Evolutionary conservation across 805 yeast species (phyloP).

Genomic region (Suhomyces sp.): DNA sequence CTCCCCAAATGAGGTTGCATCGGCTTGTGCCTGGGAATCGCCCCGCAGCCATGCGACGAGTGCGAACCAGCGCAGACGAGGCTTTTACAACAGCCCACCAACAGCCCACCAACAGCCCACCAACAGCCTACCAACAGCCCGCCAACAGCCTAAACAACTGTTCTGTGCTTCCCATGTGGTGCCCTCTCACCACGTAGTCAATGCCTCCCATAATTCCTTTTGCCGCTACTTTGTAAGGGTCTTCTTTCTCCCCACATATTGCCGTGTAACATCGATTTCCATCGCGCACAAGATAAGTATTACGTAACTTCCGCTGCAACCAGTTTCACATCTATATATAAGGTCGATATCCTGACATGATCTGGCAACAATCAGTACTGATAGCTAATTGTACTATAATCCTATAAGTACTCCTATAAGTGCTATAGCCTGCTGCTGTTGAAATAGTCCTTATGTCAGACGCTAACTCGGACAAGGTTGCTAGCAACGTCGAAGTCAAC

Average conservation of each 20-base stretch:
- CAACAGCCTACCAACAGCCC: too few relatives aligned
- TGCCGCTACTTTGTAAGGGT: too few relatives aligned
- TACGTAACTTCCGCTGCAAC: neutral
- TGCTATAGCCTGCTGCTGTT: neutral
- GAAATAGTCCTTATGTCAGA: constrained; percentile 7
- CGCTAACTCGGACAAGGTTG: constrained; percentile 1
- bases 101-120: too few relatives aligned
- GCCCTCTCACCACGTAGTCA: too few relatives aligned
- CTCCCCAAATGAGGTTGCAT: neutral
- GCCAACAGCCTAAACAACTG: too few relatives aligned
- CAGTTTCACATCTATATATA: neutral
- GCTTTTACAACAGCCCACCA: neutral
- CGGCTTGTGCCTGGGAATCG: neutral
- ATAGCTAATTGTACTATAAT: too few relatives aligned
- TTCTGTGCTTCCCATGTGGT: too few relatives aligned
- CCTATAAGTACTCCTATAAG: too few relatives aligned
- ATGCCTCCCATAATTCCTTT: too few relatives aligned
- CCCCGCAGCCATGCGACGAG: neutral
- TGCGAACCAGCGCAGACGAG: neutral
- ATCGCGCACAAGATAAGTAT: constrained; percentile 2
- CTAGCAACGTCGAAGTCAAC: constrained; percentile 2
- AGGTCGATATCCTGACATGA: neutral
- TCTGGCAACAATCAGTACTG: too few relatives aligned
- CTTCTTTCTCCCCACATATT: neutral
- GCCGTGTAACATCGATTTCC: constrained; percentile 4